phyloP scores from a whole-genome alignment of 768 basidiomycete species.

The Pleurotus citrinopileatus region DNA sequence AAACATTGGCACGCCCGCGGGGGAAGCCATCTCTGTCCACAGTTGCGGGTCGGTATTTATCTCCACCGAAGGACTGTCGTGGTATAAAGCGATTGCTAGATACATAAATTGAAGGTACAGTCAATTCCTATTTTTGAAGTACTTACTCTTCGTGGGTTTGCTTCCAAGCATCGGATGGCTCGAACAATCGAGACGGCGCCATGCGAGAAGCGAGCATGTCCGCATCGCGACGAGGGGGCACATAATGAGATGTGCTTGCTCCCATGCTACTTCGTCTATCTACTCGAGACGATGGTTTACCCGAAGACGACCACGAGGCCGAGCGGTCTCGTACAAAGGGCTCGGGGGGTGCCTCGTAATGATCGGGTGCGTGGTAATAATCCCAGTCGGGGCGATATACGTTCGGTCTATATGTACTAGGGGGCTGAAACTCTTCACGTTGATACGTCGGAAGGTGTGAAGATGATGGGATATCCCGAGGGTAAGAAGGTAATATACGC shows the following conservation, averaged over 20 bases:
- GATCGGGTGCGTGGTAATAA: conserved; percentile 4
- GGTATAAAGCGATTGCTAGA: conserved; percentile 10
- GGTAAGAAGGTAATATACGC: background rate
- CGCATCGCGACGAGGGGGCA: background rate
- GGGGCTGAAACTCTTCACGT: background rate
- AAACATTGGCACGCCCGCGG: conserved; percentile 38
- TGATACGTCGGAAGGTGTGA: conserved; percentile 19
- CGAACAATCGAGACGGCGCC: conserved; percentile 52
- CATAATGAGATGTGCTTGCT: background rate
- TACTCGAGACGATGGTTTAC: background rate
- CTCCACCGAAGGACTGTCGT: conserved; percentile 26
- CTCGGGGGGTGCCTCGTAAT: conserved; percentile 1
- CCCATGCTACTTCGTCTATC: conserved; percentile 6
- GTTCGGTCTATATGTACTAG: conserved; percentile 3
- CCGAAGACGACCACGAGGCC: conserved; percentile 5
- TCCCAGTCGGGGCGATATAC: conserved; percentile 3
- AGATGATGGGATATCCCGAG: conserved; percentile 47
- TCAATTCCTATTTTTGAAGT: background rate
- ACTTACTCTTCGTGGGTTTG: conserved; percentile 45
- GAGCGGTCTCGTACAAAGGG: conserved; percentile 4
- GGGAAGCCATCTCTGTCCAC: conserved; percentile 37
- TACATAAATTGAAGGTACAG: background rate
- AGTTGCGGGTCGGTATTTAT: conserved; percentile 50
- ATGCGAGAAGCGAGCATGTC: conserved; percentile 10
- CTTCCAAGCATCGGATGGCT: conserved; percentile 74